These are phyloP conservation scores for Vaccinium macrocarpon DNA, from an alignment of 148 eudicot genomes.

Conservation along the genomic window DNA sequence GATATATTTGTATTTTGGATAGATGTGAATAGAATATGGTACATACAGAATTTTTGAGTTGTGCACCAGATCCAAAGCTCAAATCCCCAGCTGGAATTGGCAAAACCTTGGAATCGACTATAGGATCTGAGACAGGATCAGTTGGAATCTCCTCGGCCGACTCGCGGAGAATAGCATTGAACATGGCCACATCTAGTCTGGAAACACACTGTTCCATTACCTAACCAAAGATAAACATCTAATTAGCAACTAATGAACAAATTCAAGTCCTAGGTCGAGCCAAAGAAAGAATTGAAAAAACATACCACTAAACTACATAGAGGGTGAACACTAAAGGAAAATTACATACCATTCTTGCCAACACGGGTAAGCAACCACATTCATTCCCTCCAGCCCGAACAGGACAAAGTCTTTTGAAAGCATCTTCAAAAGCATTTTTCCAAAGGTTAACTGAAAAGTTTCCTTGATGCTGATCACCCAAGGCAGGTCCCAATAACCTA, in stretches of 20 bases:
- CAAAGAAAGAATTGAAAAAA: neutral
- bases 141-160: slow-evolving; percentile 86
- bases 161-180: slow-evolving; percentile 91
- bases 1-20: neutral
- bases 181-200: slow-evolving; percentile 94
- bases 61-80: slow-evolving; percentile 98
- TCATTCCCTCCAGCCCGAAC: slow-evolving; percentile 80
- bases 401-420: slow-evolving; percentile 82
- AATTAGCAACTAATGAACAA: neutral
- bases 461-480: slow-evolving; percentile 76
- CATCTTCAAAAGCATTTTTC: slow-evolving; percentile 75
- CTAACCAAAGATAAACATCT: slow-evolving; percentile 30
- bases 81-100: slow-evolving; percentile 95
- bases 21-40: slow-evolving; percentile 17
- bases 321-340: neutral
- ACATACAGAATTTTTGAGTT: slow-evolving; percentile 83
- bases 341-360: slow-evolving; percentile 68
- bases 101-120: slow-evolving; percentile 74
- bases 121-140: slow-evolving; percentile 93
- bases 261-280: neutral
- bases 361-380: slow-evolving; percentile 88
- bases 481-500: slow-evolving; percentile 54
- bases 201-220: slow-evolving; percentile 84
- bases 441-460: slow-evolving; percentile 63
- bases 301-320: neutral